Evolutionary conservation across 2,329 filamentous ascomycete genomes (phyloP).

Genomic region (Claviceps lovelessii): DNA sequence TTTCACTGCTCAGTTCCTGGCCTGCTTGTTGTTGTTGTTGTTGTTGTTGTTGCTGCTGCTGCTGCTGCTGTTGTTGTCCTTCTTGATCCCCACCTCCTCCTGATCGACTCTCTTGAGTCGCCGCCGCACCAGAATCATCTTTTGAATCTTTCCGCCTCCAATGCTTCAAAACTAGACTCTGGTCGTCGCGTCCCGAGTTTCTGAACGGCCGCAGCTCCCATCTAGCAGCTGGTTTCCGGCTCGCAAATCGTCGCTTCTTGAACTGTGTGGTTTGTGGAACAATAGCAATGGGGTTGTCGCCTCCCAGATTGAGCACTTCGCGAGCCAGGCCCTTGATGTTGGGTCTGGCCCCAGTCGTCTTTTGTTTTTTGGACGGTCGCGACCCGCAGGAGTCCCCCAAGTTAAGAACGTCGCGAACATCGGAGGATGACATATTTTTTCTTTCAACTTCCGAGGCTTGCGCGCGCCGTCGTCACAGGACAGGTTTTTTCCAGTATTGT

Average conservation of each 20-base stretch:
- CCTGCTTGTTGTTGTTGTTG: neutral
- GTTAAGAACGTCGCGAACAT: conserved; percentile 81
- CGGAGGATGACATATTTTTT: conserved; percentile 58
- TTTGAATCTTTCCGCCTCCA: conserved; percentile 53
- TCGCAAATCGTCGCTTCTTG: conserved; percentile 43
- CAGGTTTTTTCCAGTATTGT: too few relatives aligned
- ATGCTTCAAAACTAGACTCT: conserved; percentile 54
- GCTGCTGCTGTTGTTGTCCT: neutral
- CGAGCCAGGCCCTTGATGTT: conserved; percentile 50
- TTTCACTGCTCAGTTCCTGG: neutral
- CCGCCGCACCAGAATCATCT: conserved; percentile 14
- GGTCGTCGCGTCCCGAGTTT: conserved; percentile 63
- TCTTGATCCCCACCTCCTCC: conserved; percentile 14
- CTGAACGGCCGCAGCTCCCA: conserved; percentile 60
- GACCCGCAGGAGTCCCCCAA: conserved; percentile 44
- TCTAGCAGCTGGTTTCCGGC: conserved; percentile 38
- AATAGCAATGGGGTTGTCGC: conserved; percentile 53
- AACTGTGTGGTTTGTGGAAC: conserved; percentile 45
- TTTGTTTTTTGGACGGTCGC: conserved; percentile 61
- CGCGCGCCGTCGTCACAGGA: neutral
- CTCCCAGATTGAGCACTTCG: conserved; percentile 50
- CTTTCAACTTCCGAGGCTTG: neutral
- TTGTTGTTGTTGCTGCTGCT: too few relatives aligned
- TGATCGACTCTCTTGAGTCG: neutral
- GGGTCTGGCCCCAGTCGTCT: conserved; percentile 43